Evolutionary conservation across 176 grass and related monocot species (phyloP), one percentile per base, ranked within the genome.

Genomic region (Cenchrus purpureus): DNA sequence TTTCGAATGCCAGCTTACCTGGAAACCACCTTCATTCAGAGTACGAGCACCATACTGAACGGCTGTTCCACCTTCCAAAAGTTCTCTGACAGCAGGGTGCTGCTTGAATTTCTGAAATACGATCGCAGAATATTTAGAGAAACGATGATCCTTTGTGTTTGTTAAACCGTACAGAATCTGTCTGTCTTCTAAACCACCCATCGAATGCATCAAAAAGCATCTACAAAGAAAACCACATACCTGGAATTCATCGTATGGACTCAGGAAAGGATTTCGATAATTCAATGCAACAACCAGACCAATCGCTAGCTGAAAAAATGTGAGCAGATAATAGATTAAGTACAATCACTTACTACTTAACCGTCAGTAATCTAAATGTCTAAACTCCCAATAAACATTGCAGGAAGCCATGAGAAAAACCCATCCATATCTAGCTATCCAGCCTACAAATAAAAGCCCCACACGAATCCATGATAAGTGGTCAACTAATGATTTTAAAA

Each of bases 1-100:
- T 65, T 63, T 43, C 11, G 56, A 78, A 71, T 19, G 15, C 5
- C 69, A 68, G 57, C 54, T 50, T 90, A 94, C 96, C 91, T 98
- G 96, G 61, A 95, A 98, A 69, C 96, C 93, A 79, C 96, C 96
- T 92, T 98, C 96, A 84, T 98, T 98, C 80, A 98, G 88, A 91
- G 93, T 87, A 65, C 96, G 93, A 75, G 96, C 96, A 67, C 96
- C 93, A 86, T 98, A 98, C 32, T 95, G 91, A 84, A 95, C 85
- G 85, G 85, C 91, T 76, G 84, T 91, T 87, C 93, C 96, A 77
- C 96, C 96, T 78, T 87, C 84, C 70, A 98, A 85, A 83, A 98
- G 74, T 71, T 88, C 53, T 86, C 76, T 89, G 79, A 98, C 80
- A 34, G 93, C 77, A 87, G 89, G 91, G 50, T 98, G 96, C 46